Conservation (phyloP, 768 basidiomycete species). For the Rhodosporidiobolus odoratus region DNA sequence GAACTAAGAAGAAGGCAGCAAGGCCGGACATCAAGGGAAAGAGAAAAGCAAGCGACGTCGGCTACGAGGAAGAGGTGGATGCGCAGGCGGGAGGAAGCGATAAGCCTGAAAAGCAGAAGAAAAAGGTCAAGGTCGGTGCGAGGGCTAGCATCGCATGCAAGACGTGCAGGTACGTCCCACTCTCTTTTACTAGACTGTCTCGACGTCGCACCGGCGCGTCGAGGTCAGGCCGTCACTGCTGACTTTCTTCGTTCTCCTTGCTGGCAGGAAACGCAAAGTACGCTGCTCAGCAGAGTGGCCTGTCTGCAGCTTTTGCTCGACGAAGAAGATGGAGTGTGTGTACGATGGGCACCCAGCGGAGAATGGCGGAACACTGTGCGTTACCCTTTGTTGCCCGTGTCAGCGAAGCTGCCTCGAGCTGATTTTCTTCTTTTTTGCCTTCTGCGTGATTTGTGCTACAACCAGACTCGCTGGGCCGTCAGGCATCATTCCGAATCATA, state of each 20-base stretch:
- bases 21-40: neutral
- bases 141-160: constrained; percentile 35
- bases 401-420: no score
- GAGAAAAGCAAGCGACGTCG: constrained; percentile 1
- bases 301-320: constrained; percentile 25
- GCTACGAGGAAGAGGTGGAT: neutral
- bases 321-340: constrained; percentile 8
- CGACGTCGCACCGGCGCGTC: no score
- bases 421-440: neutral
- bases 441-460: neutral
- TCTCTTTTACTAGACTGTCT: neutral
- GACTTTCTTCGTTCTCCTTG: neutral
- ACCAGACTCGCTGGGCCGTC: neutral
- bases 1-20: neutral
- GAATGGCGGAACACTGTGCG: constrained; percentile 16
- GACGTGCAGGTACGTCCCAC: constrained; percentile 29
- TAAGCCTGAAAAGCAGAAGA: constrained; percentile 13
- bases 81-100: neutral
- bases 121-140: constrained; percentile 35
- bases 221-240: neutral
- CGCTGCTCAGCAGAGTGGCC: constrained; percentile 37
- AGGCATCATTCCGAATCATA: constrained; percentile 5
- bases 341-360: constrained; percentile 37
- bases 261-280: constrained; percentile 34
- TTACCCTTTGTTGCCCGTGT: neutral